Base-by-base conservation (phyloP, 345 rosid genomes). In the Camelina laxa region DNA sequence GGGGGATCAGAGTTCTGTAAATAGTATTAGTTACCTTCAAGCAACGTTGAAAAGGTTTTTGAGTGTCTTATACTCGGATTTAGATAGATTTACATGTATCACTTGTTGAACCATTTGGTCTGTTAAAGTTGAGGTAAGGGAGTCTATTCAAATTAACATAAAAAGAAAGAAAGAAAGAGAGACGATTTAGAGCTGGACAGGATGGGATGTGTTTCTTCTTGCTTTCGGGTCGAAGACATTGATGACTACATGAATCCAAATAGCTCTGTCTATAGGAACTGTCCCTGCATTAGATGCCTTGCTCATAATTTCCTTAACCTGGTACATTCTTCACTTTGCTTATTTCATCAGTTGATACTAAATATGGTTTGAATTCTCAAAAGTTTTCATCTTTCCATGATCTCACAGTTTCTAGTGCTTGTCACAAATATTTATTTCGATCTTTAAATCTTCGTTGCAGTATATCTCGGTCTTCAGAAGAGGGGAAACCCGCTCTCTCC, bases 131-230 rank as follows among this genome's bases (percentile, higher is more conserved):
- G 77, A 60, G 68, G 75, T 70, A 45, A 67, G 62, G 67, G 64
- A 67, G 65, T 17, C 22, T 15, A n/a, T 16, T 14, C 53, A 30
- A 38, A 60, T 44, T 51, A 70, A 60, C 60, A 36, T 54, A 75
- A 45, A 39, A 61, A 55, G 44, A 79, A 27, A 24, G 27, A 24
- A 24, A 27, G 30, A 27, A 27, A 4, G 30, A 27, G 56, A 75
- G 75, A 78, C 63, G 75, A 57, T 68, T 0, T 66, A 79, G 74
- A 57, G 70, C 72, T 82, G 73, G 56, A 62, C 65, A 68, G 61
- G 80, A 95, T 95, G 97, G 99, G 99, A 65, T 65, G 96, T 69
- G 91, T 88, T 76, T 86, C 97, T 63, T 89, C 93, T 86, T 95
- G 99, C 82, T 76, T 92, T 74, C 92, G 64, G 27, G 81, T 66